Percentiles rank a stretch among this genome's conserved stretches.
phyloP scores from a whole-genome alignment of 345 rosid genomes.

The Microthlaspi erraticum region DNA sequence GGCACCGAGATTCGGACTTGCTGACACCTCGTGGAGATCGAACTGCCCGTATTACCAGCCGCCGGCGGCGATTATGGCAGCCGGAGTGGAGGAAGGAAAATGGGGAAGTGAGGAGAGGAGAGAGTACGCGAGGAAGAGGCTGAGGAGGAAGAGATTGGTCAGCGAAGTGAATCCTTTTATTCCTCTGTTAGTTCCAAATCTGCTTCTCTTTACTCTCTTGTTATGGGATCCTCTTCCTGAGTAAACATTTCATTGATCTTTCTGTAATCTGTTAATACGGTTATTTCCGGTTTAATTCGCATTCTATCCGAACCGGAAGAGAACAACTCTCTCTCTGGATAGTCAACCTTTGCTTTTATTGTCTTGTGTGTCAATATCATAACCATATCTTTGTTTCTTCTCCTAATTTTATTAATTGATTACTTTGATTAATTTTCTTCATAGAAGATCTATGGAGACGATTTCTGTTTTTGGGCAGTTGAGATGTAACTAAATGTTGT shows the following conservation, averaged over 20 bases:
- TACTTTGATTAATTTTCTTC: neutral
- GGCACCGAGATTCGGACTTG: conserved; percentile 56
- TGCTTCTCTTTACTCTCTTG: conserved; percentile 59
- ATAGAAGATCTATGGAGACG: conserved; percentile 17
- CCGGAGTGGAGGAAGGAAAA: conserved; percentile 67
- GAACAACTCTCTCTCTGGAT: too few relatives aligned
- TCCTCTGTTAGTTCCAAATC: conserved; percentile 64
- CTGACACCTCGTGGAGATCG: conserved; percentile 71
- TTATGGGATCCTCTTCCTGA: conserved; percentile 59
- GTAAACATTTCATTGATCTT: neutral
- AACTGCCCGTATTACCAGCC: conserved; percentile 87
- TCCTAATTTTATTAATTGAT: neutral
- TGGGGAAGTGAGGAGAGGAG: conserved; percentile 69
- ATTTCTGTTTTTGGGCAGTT: conserved; percentile 26
- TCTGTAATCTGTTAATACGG: conserved; percentile 9
- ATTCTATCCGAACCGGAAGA: too few relatives aligned
- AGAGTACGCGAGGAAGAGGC: conserved; percentile 62
- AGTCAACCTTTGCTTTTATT: neutral
- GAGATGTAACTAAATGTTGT: conserved; percentile 29
- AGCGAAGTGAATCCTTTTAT: conserved; percentile 57
- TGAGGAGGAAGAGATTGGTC: conserved; percentile 55
- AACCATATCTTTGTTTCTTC: neutral
- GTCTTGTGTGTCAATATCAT: conserved; percentile 7
- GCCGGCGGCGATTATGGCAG: conserved; percentile 64
- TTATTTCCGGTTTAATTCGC: too few relatives aligned